Evolutionary conservation across 2,329 filamentous ascomycete species (phyloP), one percentile per base, ranked within the genome.

Genomic region (Exserohilum turcica): DNA sequence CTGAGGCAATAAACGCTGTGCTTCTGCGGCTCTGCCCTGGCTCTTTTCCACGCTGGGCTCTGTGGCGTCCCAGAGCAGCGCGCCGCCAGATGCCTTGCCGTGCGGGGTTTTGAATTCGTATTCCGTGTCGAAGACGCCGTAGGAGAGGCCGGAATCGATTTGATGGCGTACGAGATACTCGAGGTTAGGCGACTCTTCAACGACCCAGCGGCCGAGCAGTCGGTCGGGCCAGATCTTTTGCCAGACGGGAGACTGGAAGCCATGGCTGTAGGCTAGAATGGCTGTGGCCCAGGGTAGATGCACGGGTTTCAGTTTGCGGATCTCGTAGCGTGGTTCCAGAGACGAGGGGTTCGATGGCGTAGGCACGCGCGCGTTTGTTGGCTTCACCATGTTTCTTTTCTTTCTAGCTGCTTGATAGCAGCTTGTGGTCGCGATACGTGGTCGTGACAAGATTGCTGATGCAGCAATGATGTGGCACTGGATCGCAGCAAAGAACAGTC

Each of bases 91-190:
- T 12, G 65, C 55, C 16, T 54, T 60, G 27, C 68, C 73, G 19
- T 72, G 64, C 5, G 65, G 52, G 2, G 61, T 63, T 46, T 71
- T 74, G 70, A 66, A 77, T 16, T 57, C 31, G 56, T 76, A 77
- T 35, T 75, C 60, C 7, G 66, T 73, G 58, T 77, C 74, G 61
- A 75, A 76, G 29, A 77, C 72, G 46, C 74, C 74, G 55, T 67
- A 75, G 33, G 67, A 72, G 3, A 73, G 47, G 2, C 69, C 71
- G 1, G 67, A 73, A 29, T 64, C 48, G 52, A 77, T 66, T 48
- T 74, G 69, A 51, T 76, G 70, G 6, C 52, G 46, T 4, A 73
- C 52, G 16, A 77, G 65, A 51, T 77, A 74, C 6, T 52, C 31
- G 2, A 38, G 46, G 6, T 45, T 44, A 5, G 43, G 21, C 5